Percentiles rank a stretch among this genome's conserved stretches.
Evolutionary conservation across 129 eudicot genomes (phyloP).

Genomic region (Tagetes erecta): DNA sequence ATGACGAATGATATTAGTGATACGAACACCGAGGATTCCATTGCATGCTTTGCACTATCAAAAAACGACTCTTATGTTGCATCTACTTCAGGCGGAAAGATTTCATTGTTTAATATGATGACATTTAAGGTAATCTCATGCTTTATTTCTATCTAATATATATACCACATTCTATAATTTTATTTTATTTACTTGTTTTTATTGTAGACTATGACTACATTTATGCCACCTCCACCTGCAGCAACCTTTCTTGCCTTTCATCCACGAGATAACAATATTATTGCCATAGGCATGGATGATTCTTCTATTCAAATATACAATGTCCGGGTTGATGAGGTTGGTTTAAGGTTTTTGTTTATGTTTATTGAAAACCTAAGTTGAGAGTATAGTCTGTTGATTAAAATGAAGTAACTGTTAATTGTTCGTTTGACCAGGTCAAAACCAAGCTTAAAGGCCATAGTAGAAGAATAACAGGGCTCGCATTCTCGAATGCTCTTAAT

Average conservation of each 20-base stretch:
- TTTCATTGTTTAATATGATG: constrained; percentile 86
- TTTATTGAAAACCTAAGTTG: background rate
- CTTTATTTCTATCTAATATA: background rate
- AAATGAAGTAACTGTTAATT: constrained; percentile 1
- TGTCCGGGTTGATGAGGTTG: constrained; percentile 81
- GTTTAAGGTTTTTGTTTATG: background rate
- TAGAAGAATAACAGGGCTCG: constrained; percentile 73
- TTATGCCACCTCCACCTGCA: constrained; percentile 91
- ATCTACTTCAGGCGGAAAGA: constrained; percentile 91
- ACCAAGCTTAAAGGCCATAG: constrained; percentile 80
- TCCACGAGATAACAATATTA: constrained; percentile 82
- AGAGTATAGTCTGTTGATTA: constrained; percentile 5
- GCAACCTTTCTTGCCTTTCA: constrained; percentile 82
- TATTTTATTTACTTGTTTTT: constrained; percentile 4
- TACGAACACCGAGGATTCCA: constrained; percentile 67
- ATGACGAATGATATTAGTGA: constrained; percentile 81
- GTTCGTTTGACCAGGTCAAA: constrained; percentile 55
- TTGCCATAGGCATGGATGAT: constrained; percentile 90
- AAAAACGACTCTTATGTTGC: constrained; percentile 84
- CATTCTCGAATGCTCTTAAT: constrained; percentile 68
- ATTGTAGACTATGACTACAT: constrained; percentile 79
- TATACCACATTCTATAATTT: background rate
- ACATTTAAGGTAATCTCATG: constrained; percentile 60
- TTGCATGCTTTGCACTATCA: constrained; percentile 75
- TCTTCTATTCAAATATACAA: constrained; percentile 79